Evolutionary conservation across 768 basidiomycete species (phyloP).

Genomic region (Panaeolus papilionaceus): DNA sequence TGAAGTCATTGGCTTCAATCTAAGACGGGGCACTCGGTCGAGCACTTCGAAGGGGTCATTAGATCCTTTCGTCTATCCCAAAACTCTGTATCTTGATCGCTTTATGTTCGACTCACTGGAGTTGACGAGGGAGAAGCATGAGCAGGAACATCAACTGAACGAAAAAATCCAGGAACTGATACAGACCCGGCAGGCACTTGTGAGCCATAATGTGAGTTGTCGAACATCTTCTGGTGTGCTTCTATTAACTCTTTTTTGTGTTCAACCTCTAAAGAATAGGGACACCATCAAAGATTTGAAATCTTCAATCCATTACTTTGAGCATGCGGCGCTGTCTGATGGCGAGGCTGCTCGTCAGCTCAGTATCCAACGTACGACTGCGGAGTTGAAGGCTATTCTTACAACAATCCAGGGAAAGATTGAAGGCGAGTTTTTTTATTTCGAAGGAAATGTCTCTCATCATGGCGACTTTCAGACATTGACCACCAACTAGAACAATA

Average conservation of each 20-base stretch:
- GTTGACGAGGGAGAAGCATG: conserved; percentile 45
- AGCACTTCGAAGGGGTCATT: conserved; percentile 32
- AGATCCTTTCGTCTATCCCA: conserved; percentile 65
- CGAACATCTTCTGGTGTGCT: neutral
- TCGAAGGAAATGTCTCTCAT: neutral
- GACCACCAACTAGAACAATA: conserved; percentile 54
- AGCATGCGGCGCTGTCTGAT: conserved; percentile 58
- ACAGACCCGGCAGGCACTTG: conserved; percentile 52
- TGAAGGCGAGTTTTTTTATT: conserved; percentile 47
- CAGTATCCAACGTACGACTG: conserved; percentile 47
- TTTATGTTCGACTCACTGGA: conserved; percentile 67
- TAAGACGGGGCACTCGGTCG: conserved; percentile 31
- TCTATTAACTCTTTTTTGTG: conserved; percentile 7
- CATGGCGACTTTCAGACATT: conserved; percentile 46
- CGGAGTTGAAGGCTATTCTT: conserved; percentile 60
- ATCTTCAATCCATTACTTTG: conserved; percentile 72
- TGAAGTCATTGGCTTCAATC: conserved; percentile 66
- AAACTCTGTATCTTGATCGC: conserved; percentile 72
- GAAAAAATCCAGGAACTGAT: conserved; percentile 55
- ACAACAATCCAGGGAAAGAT: conserved; percentile 57
- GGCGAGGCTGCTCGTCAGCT: conserved; percentile 54
- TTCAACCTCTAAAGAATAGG: conserved; percentile 48
- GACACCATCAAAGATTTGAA: conserved; percentile 69
- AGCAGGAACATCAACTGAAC: conserved; percentile 44
- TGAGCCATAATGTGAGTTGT: conserved; percentile 59